These are phyloP conservation scores for Radiomyces spectabilis DNA, from an alignment of 192 early-diverging fungal species.

Conservation along the genomic window DNA sequence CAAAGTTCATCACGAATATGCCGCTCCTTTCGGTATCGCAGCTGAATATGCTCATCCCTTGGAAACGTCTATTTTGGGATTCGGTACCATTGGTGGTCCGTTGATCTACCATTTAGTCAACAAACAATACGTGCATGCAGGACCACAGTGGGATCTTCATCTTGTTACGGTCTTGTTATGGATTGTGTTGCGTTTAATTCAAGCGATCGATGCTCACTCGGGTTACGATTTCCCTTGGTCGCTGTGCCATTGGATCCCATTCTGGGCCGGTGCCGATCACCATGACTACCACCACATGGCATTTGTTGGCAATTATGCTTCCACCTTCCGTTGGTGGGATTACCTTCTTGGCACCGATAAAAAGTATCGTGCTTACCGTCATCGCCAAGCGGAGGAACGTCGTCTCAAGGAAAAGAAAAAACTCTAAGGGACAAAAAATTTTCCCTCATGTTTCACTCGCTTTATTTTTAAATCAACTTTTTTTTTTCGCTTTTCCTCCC, in stretches of 20 bases:
- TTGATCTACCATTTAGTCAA: conserved; percentile 32
- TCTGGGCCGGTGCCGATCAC: conserved; percentile 90
- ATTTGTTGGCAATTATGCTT: conserved; percentile 75
- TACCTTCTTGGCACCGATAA: conserved; percentile 76
- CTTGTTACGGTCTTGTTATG: conserved; percentile 79
- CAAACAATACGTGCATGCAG: neutral
- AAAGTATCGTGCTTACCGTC: conserved; percentile 60
- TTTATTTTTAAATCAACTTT: no score
- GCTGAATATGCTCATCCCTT: conserved; percentile 89
- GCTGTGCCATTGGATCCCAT: conserved; percentile 74
- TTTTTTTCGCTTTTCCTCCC: no score
- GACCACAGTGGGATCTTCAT: conserved; percentile 61
- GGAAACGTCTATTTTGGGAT: conserved; percentile 78
- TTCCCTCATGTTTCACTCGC: no score
- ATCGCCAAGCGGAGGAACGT: conserved; percentile 27
- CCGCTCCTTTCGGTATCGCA: conserved; percentile 77
- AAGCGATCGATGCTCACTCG: conserved; percentile 85
- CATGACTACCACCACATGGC: conserved; percentile 92
- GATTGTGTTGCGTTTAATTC: conserved; percentile 75
- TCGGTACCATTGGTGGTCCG: conserved; percentile 79
- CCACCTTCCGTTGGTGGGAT: conserved; percentile 91
- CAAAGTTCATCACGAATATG: conserved; percentile 92
- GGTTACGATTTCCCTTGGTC: conserved; percentile 97
- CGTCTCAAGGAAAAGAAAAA: neutral
- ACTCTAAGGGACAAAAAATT: no score